Evolutionary conservation across 768 basidiomycete species (phyloP).

Genomic region (Collybia sordida): DNA sequence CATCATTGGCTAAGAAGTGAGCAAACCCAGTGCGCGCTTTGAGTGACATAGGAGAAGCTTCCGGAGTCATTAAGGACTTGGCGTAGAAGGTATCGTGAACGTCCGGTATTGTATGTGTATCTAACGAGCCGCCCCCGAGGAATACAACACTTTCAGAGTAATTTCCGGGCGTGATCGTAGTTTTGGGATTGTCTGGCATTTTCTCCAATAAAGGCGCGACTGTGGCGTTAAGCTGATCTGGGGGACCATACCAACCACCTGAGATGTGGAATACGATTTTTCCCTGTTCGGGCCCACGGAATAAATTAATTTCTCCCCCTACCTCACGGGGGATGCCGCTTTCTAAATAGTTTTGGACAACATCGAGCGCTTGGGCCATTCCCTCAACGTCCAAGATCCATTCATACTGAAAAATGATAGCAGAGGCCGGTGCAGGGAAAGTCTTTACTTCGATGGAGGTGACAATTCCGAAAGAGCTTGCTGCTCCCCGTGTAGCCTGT

Average conservation of each 20-base stretch:
- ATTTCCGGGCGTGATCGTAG: conserved; percentile 12
- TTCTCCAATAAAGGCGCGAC: conserved; percentile 12
- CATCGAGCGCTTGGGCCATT: conserved; percentile 29
- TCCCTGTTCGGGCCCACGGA: conserved; percentile 23
- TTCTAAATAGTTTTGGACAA: conserved; percentile 35
- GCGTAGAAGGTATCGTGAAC: conserved; percentile 31
- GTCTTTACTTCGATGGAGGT: conserved; percentile 18
- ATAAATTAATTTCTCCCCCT: conserved; percentile 26
- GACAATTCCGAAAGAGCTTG: conserved; percentile 17
- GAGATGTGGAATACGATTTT: conserved; percentile 27
- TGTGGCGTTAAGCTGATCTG: conserved; percentile 6
- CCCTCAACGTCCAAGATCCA: conserved; percentile 33
- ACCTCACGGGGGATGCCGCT: conserved; percentile 31
- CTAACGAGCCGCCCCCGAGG: conserved; percentile 9
- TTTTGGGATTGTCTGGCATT: conserved; percentile 7
- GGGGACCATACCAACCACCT: conserved; percentile 24
- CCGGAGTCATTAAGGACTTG: conserved; percentile 32
- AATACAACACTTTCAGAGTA: conserved; percentile 13
- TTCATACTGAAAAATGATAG: conserved; percentile 23
- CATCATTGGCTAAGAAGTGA: conserved; percentile 32
- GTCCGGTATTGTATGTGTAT: conserved; percentile 20
- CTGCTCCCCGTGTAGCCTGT: conserved; percentile 21
- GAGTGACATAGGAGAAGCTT: conserved; percentile 25
- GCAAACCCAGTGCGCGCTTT: conserved; percentile 29
- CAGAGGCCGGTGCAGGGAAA: conserved; percentile 15